phyloP scores from a whole-genome alignment of 1,139 yeast genomes.

The Starmera stellimalicola region DNA sequence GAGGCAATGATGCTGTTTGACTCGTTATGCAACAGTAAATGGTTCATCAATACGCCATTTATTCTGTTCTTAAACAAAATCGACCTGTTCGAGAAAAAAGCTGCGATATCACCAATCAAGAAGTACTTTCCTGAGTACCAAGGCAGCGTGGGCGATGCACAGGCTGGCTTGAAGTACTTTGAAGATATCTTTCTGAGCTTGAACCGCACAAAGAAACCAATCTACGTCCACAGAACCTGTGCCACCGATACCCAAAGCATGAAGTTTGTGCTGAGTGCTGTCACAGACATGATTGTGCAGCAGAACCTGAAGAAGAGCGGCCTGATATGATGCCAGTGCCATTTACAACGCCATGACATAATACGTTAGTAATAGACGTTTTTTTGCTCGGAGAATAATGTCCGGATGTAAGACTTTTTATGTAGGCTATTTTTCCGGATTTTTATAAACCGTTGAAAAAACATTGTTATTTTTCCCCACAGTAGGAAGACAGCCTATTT shows the following conservation, averaged over 20 bases:
- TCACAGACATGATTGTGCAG: conserved; percentile 83
- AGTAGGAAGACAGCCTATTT: not conserved
- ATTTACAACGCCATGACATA: not conserved
- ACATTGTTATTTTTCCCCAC: not conserved
- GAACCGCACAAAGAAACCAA: conserved; percentile 61
- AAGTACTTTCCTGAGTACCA: conserved; percentile 65
- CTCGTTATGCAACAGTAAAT: conserved; percentile 72
- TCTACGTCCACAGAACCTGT: conserved; percentile 88
- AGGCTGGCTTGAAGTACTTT: conserved; percentile 57
- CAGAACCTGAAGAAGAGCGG: conserved; percentile 81
- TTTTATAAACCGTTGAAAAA: no score
- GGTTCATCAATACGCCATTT: conserved; percentile 83
- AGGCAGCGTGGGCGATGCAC: conserved; percentile 54
- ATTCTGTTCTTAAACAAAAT: conserved; percentile 83
- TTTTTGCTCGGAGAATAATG: no score
- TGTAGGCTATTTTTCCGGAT: no score
- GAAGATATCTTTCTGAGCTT: conserved; percentile 53
- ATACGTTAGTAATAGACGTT: not conserved
- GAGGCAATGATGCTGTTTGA: conserved; percentile 84
- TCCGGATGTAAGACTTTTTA: no score
- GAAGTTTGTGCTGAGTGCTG: conserved; percentile 87
- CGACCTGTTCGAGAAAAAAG: conserved; percentile 69
- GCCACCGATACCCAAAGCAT: conserved; percentile 88
- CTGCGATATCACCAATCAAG: conserved; percentile 52
- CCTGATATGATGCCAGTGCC: conserved; percentile 34